Evolutionary conservation across 225 moss, liverwort and hornwort genomes (phyloP).

Genomic region (Rhytidiadelphus loreus): DNA sequence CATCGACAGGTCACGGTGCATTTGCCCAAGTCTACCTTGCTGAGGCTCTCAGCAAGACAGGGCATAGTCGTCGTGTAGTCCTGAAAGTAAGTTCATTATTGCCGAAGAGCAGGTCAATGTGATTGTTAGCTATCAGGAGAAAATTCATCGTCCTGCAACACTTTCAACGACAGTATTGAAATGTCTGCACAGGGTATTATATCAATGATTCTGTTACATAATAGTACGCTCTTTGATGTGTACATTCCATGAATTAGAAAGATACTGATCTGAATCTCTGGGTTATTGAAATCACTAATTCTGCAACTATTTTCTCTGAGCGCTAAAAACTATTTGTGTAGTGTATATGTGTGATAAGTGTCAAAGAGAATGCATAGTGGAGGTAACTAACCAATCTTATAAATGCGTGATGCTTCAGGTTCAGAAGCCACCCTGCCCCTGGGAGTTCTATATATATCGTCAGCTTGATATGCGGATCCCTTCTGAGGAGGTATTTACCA

Average conservation of each 20-base stretch:
- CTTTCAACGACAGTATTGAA: not conserved
- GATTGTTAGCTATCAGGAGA: not conserved
- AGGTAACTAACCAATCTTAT: not conserved
- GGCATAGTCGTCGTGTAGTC: slow-evolving; percentile 46
- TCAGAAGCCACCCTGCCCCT: slow-evolving; percentile 86
- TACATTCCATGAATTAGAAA: not conserved
- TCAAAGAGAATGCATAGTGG: not conserved
- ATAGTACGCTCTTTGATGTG: not conserved
- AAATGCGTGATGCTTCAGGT: slow-evolving; percentile 41
- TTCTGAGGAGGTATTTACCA: slow-evolving; percentile 40
- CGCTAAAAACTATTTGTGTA: not conserved
- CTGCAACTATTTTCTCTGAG: not conserved
- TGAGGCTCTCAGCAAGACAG: slow-evolving; percentile 47
- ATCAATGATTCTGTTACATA: not conserved
- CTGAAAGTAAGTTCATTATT: slow-evolving; percentile 47
- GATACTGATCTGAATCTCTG: not conserved
- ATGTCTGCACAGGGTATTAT: not conserved
- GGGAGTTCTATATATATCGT: slow-evolving; percentile 96
- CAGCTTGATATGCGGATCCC: slow-evolving; percentile 78
- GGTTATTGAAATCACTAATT: not conserved
- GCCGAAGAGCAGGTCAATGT: not conserved
- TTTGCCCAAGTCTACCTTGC: slow-evolving; percentile 93
- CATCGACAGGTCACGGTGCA: slow-evolving; percentile 80
- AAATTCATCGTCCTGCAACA: not conserved
- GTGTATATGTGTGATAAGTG: not conserved